Conservation (phyloP, 192 early-diverging fungal species). For the Coemansia sp. region DNA sequence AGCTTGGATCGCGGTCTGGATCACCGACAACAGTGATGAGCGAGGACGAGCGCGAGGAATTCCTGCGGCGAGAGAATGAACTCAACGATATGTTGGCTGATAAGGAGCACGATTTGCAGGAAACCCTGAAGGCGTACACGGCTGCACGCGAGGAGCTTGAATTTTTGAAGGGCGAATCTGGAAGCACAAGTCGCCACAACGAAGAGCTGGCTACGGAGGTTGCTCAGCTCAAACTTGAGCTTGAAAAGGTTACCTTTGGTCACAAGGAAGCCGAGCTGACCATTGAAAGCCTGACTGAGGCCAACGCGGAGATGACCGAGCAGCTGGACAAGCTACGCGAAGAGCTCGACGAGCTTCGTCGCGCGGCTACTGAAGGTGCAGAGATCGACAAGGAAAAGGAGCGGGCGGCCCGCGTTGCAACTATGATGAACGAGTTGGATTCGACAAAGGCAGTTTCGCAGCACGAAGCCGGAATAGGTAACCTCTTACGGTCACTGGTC, state of each 20-base stretch:
- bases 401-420: slow-evolving; percentile 49
- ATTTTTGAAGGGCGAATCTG: slow-evolving; percentile 64
- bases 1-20: slow-evolving; percentile 44
- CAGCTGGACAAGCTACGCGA: slow-evolving; percentile 79
- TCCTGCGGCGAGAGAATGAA: slow-evolving; percentile 93
- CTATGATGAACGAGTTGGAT: slow-evolving; percentile 46
- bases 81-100: slow-evolving; percentile 90
- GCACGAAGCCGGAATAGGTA: slow-evolving; percentile 51
- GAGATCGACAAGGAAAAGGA: slow-evolving; percentile 57
- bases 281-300: slow-evolving; percentile 86
- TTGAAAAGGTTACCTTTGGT: slow-evolving; percentile 87
- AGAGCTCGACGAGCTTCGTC: slow-evolving; percentile 54
- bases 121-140: slow-evolving; percentile 56
- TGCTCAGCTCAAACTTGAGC: slow-evolving; percentile 75
- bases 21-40: slow-evolving; percentile 78
- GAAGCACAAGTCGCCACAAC: slow-evolving; percentile 60
- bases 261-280: slow-evolving; percentile 86
- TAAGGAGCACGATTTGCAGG: slow-evolving; percentile 80
- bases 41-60: slow-evolving; percentile 93
- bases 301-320: slow-evolving; percentile 68
- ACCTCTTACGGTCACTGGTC: slow-evolving; percentile 48
- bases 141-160: slow-evolving; percentile 72
- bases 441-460: slow-evolving; percentile 50
- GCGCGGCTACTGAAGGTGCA: slow-evolving; percentile 15
- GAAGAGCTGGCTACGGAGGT: slow-evolving; percentile 67